Evolutionary conservation across 768 basidiomycete genomes (phyloP).

Genomic region (Pleurotus sapidus): DNA sequence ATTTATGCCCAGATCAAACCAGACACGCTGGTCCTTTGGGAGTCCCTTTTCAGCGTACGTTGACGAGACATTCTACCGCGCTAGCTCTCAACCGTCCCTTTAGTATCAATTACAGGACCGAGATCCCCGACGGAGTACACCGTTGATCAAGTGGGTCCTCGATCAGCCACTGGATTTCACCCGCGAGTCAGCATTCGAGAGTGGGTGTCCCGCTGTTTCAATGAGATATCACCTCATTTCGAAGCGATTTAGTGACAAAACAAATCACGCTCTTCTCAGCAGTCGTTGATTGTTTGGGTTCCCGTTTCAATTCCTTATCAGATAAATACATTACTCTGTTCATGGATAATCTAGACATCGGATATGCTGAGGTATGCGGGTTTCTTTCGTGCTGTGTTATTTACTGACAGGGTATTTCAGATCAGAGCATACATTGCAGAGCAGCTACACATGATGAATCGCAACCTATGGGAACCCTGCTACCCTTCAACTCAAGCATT

Average conservation of each 20-base stretch:
- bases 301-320: constrained; percentile 64
- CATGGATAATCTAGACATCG: constrained; percentile 74
- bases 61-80: not conserved
- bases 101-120: constrained; percentile 59
- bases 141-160: constrained; percentile 75
- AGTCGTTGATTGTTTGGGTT: constrained; percentile 62
- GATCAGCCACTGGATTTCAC: constrained; percentile 78
- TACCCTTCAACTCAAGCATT: constrained; percentile 56
- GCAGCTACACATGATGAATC: constrained; percentile 54
- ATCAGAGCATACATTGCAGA: constrained; percentile 70
- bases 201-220: constrained; percentile 37
- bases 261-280: constrained; percentile 63
- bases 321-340: constrained; percentile 68
- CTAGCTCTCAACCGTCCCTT: constrained; percentile 5
- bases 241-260: constrained; percentile 61
- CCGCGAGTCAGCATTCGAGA: constrained; percentile 83
- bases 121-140: constrained; percentile 76
- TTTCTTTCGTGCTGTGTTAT: not conserved
- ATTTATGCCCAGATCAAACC: constrained; percentile 80
- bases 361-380: constrained; percentile 74
- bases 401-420: constrained; percentile 28
- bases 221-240: constrained; percentile 5
- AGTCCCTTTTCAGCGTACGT: constrained; percentile 56
- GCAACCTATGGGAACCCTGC: constrained; percentile 66
- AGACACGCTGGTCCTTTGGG: constrained; percentile 80